Conservation (phyloP, 2,329 filamentous ascomycete species). For the Verticillium klebahnii region DNA sequence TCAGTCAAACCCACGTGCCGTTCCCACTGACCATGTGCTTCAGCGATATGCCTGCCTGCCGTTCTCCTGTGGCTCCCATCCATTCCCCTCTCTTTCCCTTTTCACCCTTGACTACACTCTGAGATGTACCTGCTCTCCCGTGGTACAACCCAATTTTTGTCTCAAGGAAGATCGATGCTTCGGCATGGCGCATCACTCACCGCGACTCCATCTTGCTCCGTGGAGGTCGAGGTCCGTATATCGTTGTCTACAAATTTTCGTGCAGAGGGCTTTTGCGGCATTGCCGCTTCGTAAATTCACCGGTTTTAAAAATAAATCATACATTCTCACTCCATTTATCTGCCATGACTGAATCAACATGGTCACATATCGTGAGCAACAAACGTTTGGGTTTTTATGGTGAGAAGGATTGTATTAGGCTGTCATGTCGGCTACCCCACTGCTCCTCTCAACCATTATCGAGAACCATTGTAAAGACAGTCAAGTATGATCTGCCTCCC, state of each 20-base stretch:
- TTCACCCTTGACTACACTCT: constrained; percentile 8
- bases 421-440: neutral
- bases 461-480: neutral
- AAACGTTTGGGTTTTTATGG: too few species aligned
- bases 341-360: too few species aligned
- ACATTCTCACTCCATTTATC: neutral
- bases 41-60: neutral
- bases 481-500: neutral
- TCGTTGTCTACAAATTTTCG: neutral
- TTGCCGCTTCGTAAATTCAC: too few species aligned
- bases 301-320: neutral
- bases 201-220: constrained; percentile 1
- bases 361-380: too few species aligned
- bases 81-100: neutral
- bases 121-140: constrained; percentile 4
- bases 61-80: neutral
- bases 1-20: neutral
- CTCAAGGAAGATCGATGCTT: constrained; percentile 5
- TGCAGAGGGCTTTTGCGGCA: too few species aligned
- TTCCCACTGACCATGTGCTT: neutral
- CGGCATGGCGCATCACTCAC: constrained; percentile 7
- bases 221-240: constrained; percentile 7
- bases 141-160: constrained; percentile 8
- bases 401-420: neutral
- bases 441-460: neutral